Percentiles rank a stretch among this genome's conserved stretches.
Evolutionary conservation across 2,329 filamentous ascomycete genomes (phyloP).

Genomic region (Pseudopithomyces chartarum): DNA sequence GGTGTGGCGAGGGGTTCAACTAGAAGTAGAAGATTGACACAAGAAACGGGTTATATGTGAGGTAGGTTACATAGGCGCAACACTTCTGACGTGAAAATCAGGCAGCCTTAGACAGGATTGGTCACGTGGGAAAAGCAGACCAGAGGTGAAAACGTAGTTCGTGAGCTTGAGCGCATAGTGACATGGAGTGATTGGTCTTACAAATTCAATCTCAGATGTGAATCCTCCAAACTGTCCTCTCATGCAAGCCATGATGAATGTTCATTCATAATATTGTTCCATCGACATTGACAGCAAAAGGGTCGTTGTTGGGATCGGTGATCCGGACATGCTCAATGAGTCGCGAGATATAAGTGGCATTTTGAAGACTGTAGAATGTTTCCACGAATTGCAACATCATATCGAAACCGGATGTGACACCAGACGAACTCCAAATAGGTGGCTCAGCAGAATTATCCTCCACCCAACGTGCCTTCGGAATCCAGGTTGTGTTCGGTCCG

Average conservation of each 20-base stretch:
- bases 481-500: constrained; percentile 62
- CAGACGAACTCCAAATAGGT: constrained; percentile 65
- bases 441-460: constrained; percentile 58
- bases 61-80: neutral
- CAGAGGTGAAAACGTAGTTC: too few species aligned
- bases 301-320: constrained; percentile 56
- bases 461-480: constrained; percentile 66
- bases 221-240: neutral
- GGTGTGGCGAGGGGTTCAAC: too few species aligned
- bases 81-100: too few species aligned
- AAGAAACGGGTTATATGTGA: too few species aligned
- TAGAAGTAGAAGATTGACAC: neutral
- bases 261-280: neutral
- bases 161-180: too few species aligned
- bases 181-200: too few species aligned
- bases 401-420: constrained; percentile 66
- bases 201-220: neutral
- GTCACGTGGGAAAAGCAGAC: too few species aligned
- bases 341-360: constrained; percentile 56
- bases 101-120: too few species aligned
- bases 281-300: constrained; percentile 47
- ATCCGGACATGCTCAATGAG: constrained; percentile 64
- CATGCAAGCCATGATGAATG: neutral
- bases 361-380: constrained; percentile 57
- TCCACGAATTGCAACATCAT: constrained; percentile 61